Conservation (phyloP, 805 yeast genomes). For the Metschnikowia kofuensis region DNA sequence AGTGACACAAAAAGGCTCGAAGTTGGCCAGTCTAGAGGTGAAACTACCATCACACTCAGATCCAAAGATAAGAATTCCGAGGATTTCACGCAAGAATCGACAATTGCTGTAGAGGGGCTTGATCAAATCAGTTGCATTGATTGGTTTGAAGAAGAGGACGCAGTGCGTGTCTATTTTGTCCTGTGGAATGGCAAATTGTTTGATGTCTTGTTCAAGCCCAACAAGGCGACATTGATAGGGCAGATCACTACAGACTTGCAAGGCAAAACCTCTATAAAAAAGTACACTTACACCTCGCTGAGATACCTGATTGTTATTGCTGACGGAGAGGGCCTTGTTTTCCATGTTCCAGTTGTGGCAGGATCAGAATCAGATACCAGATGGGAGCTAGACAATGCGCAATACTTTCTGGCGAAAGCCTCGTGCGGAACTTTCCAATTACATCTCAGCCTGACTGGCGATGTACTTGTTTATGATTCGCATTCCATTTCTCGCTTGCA, state of each 20-base stretch:
- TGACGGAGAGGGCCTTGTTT: conserved; percentile 5
- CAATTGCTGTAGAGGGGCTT: neutral
- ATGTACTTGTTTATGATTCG: neutral
- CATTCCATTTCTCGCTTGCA: neutral
- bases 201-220: conserved; percentile 1
- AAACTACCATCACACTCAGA: neutral
- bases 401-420: conserved; percentile 1
- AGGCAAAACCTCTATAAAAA: conserved; percentile 2
- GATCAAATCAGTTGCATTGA: conserved; percentile 6
- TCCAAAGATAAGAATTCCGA: neutral
- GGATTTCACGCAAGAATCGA: neutral
- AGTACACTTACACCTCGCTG: neutral
- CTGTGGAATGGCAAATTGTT: conserved; percentile 14
- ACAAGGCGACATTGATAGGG: neutral
- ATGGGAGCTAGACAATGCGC: neutral
- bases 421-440: conserved; percentile 2
- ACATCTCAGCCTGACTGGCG: neutral
- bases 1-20: neutral
- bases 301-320: conserved; percentile 2
- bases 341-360: conserved; percentile 2
- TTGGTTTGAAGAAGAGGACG: neutral
- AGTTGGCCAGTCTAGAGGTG: neutral
- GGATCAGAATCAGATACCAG: neutral
- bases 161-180: conserved; percentile 1
- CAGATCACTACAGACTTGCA: neutral